Evolutionary conservation across 148 eudicot species (phyloP), one percentile per base, ranked within the genome.

Genomic region (Silene latifolia): DNA sequence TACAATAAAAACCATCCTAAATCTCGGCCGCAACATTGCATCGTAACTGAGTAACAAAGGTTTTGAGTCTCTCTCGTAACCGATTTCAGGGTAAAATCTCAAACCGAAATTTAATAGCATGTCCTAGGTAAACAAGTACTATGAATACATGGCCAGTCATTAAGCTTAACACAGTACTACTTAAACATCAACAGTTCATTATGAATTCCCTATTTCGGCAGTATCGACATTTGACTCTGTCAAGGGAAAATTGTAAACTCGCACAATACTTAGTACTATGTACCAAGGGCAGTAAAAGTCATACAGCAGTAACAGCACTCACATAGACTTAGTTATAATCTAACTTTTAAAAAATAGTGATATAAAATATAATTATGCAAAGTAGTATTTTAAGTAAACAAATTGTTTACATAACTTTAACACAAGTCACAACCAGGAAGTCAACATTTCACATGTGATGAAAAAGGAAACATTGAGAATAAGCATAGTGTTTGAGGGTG

Each of bases 361-460:
- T 20, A 59, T 59, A 14, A 48, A 48, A 12, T 48, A 7, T 39
- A 39, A 13, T 8, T 59, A 8, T 8, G 3, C 25, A 60, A 20
- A 19, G n/a, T 11, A 60, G 29, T 23, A 60, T 60, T 5, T 29
- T 60, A 60, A 60, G 13, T 7, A 60, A 0, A 12, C 35, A 4
- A 32, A 32, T 32, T 32, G 17, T 51, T 72, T 66, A 60, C 81
- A 73, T 73, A 72, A 73, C 64, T 23, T 17, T 78, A 68, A 78
- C 72, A 72, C 65, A 39, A 23, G 73, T 72, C 72, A 72, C 71
- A 39, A 23, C 12, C 67, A 62, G 42, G 25, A 39, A 62, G 44
- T 19, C 65, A 78, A 64, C 63, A 77, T 51, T 15, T 67, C 74
- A 51, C 19, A 24, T 25, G 66, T 59, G 46, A 64, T 58, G 47